Evolutionary conservation across 331 rosid species (phyloP), one percentile per base, ranked within the genome.

Genomic region (Quercus lobata): DNA sequence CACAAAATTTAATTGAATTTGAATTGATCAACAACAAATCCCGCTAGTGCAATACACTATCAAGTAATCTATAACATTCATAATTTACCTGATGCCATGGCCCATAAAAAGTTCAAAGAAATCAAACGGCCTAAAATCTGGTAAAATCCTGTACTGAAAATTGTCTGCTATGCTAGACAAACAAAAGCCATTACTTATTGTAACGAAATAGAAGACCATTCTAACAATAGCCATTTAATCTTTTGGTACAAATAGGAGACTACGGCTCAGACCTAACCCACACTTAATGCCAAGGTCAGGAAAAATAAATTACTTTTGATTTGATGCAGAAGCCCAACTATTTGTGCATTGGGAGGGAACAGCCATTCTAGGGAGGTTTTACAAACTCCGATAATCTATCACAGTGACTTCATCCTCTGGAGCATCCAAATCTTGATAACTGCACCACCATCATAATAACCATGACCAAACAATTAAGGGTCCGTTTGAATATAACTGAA

Each of bases 351-450:
- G 46, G 19, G 78, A 53, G 34, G 7, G 57, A 75, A 71, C 49
- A 57, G 57, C 73, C 77, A 83, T 71, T 32, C 79, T 62, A 34
- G 18, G 34, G 61, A 70, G 7, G 77, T 52, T 77, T 68, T 92
- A 94, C 89, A 96, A 91, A 88, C 99, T 96, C 85, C 99, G 84
- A 83, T 95, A 95, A 80, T 95, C 99, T 83, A 95, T 95, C 88
- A 95, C 99, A 1, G 99, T 92, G 79, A 95, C 97, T 84, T 95
- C 99, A 62, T 95, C 99, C 32, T 95, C 99, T 0, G 97, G 99
- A 8, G 96, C 99, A 81, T 95, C 99, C 75, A 95, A 86, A 78
- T 95, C 99, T 90, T 93, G 97, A 84, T 96, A 96, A 81, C 99
- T 96, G 93, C 88, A 81, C 55, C 81, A 79, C 80, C 83, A 70